Evolutionary conservation across 2,329 filamentous ascomycete genomes (phyloP).

Genomic region (Colletotrichum orchidophilum): DNA sequence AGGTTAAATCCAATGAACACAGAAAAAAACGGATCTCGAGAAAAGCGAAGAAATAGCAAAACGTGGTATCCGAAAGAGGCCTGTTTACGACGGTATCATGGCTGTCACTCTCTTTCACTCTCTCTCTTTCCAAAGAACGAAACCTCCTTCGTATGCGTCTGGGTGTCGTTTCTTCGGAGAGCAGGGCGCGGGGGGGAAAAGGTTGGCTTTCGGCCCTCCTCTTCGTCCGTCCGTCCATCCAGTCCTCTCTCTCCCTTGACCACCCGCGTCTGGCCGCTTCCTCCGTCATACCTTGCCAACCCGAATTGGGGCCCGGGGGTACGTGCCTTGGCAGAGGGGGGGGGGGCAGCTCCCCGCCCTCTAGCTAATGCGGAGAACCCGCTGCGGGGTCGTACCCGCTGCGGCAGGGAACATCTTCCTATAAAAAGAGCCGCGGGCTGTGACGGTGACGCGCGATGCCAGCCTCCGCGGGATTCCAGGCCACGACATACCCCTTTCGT

Average conservation of each 20-base stretch:
- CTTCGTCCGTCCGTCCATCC: neutral
- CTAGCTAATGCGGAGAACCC: constrained; percentile 31
- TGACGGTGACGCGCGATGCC: neutral
- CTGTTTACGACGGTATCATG: neutral
- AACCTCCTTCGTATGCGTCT: neutral
- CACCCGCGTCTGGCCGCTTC: constrained; percentile 8
- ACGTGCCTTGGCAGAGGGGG: constrained; percentile 23
- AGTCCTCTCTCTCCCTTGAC: neutral
- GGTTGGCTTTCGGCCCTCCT: neutral
- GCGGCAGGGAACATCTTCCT: constrained; percentile 21
- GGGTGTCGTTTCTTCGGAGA: neutral
- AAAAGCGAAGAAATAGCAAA: neutral
- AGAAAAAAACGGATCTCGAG: too few relatives aligned
- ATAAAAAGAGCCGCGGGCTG: neutral
- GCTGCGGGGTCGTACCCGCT: constrained; percentile 20
- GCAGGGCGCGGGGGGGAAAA: neutral
- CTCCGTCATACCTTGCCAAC: neutral
- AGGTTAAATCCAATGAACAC: neutral
- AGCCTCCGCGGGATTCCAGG: neutral
- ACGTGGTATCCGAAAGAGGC: neutral
- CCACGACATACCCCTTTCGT: neutral
- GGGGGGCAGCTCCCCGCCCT: neutral
- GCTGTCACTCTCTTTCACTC: neutral
- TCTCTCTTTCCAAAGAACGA: neutral
- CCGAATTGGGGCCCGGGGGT: constrained; percentile 7